Percentiles rank a stretch among this genome's conserved stretches.
Conservation (phyloP, 176 grass and related monocot genomes). For the Bothriochloa decipiens region DNA sequence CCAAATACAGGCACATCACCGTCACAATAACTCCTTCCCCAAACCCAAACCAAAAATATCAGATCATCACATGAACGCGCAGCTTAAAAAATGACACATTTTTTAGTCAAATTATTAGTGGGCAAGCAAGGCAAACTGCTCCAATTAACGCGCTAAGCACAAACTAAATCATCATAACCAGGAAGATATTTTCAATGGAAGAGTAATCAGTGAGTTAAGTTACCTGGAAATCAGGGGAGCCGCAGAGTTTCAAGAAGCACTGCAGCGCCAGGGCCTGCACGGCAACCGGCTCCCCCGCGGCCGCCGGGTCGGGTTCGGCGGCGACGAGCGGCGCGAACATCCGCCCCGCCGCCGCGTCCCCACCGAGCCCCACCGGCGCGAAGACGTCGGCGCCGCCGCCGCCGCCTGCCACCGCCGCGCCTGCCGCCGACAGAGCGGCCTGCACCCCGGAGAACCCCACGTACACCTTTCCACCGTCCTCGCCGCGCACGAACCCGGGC, state of each 20-base stretch:
- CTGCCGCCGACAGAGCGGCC: slow-evolving; percentile 39
- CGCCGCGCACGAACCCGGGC: slow-evolving; percentile 38
- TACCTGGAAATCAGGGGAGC: slow-evolving; percentile 80
- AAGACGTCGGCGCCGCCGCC: slow-evolving; percentile 40
- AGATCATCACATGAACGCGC: slow-evolving; percentile 24
- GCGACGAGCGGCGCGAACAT: slow-evolving; percentile 65
- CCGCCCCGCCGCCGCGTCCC: slow-evolving; percentile 26
- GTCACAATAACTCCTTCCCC: slow-evolving; percentile 36
- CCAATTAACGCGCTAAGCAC: slow-evolving; percentile 28
- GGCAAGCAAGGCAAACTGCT: not conserved
- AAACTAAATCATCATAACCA: not conserved
- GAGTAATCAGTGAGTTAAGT: slow-evolving; percentile 30
- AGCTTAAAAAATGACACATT: not conserved
- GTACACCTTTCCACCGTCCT: slow-evolving; percentile 48
- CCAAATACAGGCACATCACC: slow-evolving; percentile 38
- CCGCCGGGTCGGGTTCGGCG: slow-evolving; percentile 51
- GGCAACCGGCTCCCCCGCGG: slow-evolving; percentile 53
- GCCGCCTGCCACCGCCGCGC: slow-evolving; percentile 27
- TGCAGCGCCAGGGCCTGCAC: slow-evolving; percentile 71
- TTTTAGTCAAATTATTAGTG: not conserved
- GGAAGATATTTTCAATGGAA: slow-evolving; percentile 31
- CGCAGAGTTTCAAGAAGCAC: slow-evolving; percentile 56
- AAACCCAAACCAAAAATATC: slow-evolving; percentile 36
- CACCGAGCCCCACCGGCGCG: slow-evolving; percentile 44
- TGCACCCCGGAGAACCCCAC: slow-evolving; percentile 72